Evolutionary conservation across 2,329 filamentous ascomycete genomes (phyloP).

Genomic region (Calonectria hawksworthii): DNA sequence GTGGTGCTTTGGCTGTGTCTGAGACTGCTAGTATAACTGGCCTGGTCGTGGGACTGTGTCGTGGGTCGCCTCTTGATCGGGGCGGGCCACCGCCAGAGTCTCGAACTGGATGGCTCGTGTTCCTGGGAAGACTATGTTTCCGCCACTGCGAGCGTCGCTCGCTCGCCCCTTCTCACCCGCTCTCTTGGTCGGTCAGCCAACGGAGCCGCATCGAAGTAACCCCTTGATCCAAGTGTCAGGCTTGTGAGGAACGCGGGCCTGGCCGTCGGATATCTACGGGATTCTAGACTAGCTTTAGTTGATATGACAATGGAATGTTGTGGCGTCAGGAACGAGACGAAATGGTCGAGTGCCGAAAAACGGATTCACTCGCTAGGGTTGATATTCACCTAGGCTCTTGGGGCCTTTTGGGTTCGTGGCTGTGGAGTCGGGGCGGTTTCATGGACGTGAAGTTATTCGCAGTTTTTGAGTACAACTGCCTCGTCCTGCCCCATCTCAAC

Average conservation of each 20-base stretch:
- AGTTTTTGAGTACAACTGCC: conserved; percentile 1
- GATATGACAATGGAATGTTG: neutral
- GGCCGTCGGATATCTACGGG: neutral
- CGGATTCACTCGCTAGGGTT: neutral
- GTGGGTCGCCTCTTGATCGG: too few relatives aligned
- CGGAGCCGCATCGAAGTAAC: too few relatives aligned
- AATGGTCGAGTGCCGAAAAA: neutral
- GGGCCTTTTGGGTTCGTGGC: neutral
- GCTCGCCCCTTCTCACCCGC: too few relatives aligned
- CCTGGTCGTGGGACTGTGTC: too few relatives aligned
- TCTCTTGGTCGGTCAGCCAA: too few relatives aligned
- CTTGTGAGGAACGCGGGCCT: neutral
- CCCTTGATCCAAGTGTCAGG: too few relatives aligned
- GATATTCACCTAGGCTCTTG: neutral
- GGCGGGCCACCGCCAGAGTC: too few relatives aligned
- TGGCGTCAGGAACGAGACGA: neutral
- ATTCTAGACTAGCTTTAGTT: neutral
- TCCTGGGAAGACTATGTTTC: too few relatives aligned
- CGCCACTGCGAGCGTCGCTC: too few relatives aligned
- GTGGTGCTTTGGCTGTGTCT: neutral
- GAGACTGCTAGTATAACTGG: neutral
- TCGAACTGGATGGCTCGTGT: too few relatives aligned
- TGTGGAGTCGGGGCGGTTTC: neutral
- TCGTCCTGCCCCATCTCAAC: conserved; percentile 3
- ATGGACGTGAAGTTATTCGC: neutral